A percentile compares a stretch with the other conserved stretches of the same genome.
These are phyloP conservation scores for Echinochloa phyllopogon DNA, from an alignment of 176 grass and related monocot genomes.

Conservation along the genomic window DNA sequence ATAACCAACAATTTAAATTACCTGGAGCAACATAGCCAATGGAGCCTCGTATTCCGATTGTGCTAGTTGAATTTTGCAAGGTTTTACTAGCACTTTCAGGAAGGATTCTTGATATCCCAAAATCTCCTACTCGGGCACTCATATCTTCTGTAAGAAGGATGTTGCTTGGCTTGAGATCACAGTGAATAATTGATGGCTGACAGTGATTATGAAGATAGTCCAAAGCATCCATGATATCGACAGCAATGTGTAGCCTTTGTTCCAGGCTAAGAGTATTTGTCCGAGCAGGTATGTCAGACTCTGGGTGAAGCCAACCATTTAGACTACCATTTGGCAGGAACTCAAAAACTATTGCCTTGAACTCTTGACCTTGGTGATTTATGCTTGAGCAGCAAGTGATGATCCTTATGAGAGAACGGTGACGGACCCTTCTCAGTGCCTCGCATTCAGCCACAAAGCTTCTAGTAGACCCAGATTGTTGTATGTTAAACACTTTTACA, in stretches of 20 bases:
- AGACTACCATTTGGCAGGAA: conserved; percentile 38
- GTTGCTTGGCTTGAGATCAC: conserved; percentile 69
- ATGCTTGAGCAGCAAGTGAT: conserved; percentile 45
- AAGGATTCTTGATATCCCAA: conserved; percentile 50
- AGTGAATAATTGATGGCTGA: conserved; percentile 44
- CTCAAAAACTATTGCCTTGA: conserved; percentile 45
- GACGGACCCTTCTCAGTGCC: conserved; percentile 20
- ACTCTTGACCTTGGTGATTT: conserved; percentile 39
- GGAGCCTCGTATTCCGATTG: conserved; percentile 39
- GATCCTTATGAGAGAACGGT: conserved; percentile 41
- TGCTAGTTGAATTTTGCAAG: background rate
- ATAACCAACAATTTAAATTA: background rate
- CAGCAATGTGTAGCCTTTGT: conserved; percentile 24
- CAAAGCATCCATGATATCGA: conserved; percentile 21
- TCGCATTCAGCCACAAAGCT: conserved; percentile 51
- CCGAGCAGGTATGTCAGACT: background rate
- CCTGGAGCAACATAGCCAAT: conserved; percentile 60
- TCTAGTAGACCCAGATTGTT: background rate
- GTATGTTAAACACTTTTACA: conserved; percentile 42
- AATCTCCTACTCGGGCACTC: conserved; percentile 54
- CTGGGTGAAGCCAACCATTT: conserved; percentile 44
- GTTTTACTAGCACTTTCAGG: conserved; percentile 13
- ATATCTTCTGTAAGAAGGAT: conserved; percentile 59
- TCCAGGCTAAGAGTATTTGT: conserved; percentile 19
- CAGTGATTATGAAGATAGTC: conserved; percentile 42